Percentiles rank a stretch among this genome's conserved stretches.
Conservation (phyloP, 148 eudicot species). For the Pharnaceum exiguum region DNA sequence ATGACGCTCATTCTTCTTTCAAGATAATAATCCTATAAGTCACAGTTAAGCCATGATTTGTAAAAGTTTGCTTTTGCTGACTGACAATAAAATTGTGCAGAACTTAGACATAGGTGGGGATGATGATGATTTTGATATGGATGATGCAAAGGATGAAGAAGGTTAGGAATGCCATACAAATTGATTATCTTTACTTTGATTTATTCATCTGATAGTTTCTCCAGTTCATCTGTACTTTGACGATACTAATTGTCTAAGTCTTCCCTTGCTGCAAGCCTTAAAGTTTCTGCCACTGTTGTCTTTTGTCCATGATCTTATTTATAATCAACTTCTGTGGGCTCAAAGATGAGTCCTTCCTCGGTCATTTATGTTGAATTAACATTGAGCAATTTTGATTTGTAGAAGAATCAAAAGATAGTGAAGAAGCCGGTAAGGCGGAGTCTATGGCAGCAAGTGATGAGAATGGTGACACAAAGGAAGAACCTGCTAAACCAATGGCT, state of each 20-base stretch:
- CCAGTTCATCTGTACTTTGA: background rate
- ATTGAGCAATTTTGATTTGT: background rate
- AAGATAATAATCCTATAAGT: too few species aligned
- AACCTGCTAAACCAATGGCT: slow-evolving; percentile 26
- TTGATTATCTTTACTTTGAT: background rate
- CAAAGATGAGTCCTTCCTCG: background rate
- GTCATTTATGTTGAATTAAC: background rate
- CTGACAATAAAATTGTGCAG: slow-evolving; percentile 25
- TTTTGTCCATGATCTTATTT: background rate
- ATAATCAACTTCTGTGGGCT: background rate
- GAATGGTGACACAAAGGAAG: slow-evolving; percentile 13
- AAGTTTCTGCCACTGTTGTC: too few species aligned
- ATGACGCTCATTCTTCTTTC: too few species aligned
- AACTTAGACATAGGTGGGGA: slow-evolving; percentile 61
- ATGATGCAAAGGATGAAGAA: slow-evolving; percentile 35
- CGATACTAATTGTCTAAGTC: background rate
- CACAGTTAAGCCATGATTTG: background rate
- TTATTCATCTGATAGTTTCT: too few species aligned
- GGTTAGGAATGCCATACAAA: slow-evolving; percentile 22
- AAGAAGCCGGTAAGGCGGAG: slow-evolving; percentile 13
- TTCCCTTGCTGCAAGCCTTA: too few species aligned
- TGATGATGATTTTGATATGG: slow-evolving; percentile 46
- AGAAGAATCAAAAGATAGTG: slow-evolving; percentile 15
- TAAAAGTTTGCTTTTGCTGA: background rate
- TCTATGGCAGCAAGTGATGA: slow-evolving; percentile 3